Conservation (phyloP, 2,329 filamentous ascomycete species). For the Stagonosporopsis rhizophila region DNA sequence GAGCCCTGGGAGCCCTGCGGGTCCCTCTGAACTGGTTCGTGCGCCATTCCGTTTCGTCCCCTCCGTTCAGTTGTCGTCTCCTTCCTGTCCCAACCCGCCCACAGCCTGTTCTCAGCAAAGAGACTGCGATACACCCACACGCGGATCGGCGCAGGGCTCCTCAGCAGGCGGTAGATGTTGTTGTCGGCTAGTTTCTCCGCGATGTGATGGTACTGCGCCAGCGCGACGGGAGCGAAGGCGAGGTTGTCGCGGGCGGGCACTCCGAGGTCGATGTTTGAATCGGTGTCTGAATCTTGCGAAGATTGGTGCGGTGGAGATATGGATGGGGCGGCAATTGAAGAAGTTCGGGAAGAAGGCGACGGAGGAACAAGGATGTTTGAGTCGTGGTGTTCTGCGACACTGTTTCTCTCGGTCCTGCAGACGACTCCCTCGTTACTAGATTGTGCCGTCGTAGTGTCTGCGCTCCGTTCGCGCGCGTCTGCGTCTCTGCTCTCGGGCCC, state of each 20-base stretch:
- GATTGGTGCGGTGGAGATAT: not conserved
- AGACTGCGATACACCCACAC: slow-evolving; percentile 37
- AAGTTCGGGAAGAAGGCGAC: not conserved
- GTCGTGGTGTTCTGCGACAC: not conserved
- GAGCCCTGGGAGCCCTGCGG: not conserved
- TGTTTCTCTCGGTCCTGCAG: not conserved
- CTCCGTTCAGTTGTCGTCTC: not conserved
- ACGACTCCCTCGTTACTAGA: not conserved
- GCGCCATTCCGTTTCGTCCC: not conserved
- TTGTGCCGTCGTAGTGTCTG: not conserved
- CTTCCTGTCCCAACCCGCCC: slow-evolving; percentile 28
- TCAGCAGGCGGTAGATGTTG: slow-evolving; percentile 35
- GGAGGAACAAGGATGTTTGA: not conserved
- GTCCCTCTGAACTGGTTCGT: not conserved
- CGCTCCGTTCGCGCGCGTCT: not conserved
- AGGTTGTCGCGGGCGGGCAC: slow-evolving; percentile 7
- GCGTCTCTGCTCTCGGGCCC: not conserved
- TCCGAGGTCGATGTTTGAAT: not conserved
- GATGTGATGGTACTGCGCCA: slow-evolving; percentile 36
- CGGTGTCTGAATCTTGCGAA: not conserved
- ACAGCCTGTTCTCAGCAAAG: slow-evolving; percentile 31
- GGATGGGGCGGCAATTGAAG: not conserved
- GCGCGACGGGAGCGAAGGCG: slow-evolving; percentile 30
- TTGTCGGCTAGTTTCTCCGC: slow-evolving; percentile 32
- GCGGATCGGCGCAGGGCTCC: slow-evolving; percentile 36